Evolutionary conservation across 495 filamentous ascomycete genomes (phyloP).

Genomic region (Penicillium dipodomyicola): DNA sequence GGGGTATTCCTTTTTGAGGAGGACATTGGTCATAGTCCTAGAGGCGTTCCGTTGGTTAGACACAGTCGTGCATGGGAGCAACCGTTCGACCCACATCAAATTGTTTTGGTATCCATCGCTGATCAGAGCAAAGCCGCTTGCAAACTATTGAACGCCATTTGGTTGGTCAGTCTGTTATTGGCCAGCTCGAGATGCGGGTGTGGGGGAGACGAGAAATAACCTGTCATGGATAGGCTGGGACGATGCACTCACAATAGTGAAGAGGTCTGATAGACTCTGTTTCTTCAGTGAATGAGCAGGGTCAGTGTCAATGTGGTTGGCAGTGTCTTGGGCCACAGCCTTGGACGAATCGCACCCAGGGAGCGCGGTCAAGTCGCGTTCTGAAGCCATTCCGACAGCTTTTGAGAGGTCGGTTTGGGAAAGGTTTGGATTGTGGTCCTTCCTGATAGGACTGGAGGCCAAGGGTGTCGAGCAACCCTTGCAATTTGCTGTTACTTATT

Average conservation of each 20-base stretch:
- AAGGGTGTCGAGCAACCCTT: background rate
- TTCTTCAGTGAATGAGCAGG: slow-evolving; percentile 23
- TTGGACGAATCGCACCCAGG: background rate
- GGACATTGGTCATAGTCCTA: slow-evolving; percentile 51
- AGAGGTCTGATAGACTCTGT: slow-evolving; percentile 45
- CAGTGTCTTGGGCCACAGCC: background rate
- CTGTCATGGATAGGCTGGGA: background rate
- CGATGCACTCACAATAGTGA: slow-evolving; percentile 41
- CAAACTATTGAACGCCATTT: slow-evolving; percentile 29
- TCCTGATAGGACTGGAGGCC: background rate
- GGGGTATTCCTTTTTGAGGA: slow-evolving; percentile 47
- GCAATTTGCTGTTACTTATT: background rate
- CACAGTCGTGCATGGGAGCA: background rate
- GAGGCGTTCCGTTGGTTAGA: background rate
- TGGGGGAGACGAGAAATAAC: background rate
- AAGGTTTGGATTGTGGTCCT: background rate
- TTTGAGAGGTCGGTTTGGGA: background rate
- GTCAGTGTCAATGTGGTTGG: background rate
- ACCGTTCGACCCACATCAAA: slow-evolving; percentile 35
- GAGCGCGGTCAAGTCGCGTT: background rate
- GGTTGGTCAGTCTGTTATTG: background rate
- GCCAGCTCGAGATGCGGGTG: background rate
- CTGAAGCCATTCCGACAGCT: background rate
- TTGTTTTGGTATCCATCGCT: slow-evolving; percentile 56
- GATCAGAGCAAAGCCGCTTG: slow-evolving; percentile 50